These are phyloP conservation scores for Tetrahymena thermophila DNA, from an alignment of 73 alveolate genomes.

Conservation along the genomic window DNA sequence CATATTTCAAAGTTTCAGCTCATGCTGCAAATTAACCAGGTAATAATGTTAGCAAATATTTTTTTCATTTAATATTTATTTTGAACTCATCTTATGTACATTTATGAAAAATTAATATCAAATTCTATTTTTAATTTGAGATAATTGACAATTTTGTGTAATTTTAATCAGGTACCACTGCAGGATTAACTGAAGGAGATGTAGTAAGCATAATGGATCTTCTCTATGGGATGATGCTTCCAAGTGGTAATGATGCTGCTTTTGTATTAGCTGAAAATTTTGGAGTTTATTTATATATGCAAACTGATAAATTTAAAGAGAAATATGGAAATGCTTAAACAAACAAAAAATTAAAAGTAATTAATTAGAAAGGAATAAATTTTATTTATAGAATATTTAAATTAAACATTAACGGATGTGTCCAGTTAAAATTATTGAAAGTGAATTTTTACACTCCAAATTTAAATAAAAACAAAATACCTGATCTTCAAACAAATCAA, in stretches of 20 bases:
- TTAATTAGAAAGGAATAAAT: neutral
- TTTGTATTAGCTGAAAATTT: constrained; percentile 52
- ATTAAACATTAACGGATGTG: neutral
- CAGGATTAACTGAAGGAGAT: constrained; percentile 59
- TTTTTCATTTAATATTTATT: too few relatives aligned
- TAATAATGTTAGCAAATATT: neutral
- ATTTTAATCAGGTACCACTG: constrained; percentile 55
- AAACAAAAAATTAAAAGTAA: neutral
- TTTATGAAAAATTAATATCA: too few relatives aligned
- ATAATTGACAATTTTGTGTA: neutral
- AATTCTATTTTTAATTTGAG: too few relatives aligned
- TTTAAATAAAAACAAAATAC: neutral
- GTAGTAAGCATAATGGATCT: constrained; percentile 48
- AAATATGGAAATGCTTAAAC: neutral
- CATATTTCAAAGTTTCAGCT: constrained; percentile 21
- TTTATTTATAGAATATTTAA: neutral
- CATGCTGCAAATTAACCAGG: constrained; percentile 11
- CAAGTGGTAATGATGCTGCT: constrained; percentile 85
- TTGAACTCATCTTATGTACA: neutral
- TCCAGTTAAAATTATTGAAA: neutral
- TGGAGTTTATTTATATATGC: constrained; percentile 46
- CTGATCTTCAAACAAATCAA: neutral
- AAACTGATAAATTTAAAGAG: constrained; percentile 8
- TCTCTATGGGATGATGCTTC: constrained; percentile 72
- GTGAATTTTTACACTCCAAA: neutral